Evolutionary conservation across 352 stramenopile genomes (phyloP), one percentile per base, ranked within the genome.

Genomic region (Phytophthora pisi): DNA sequence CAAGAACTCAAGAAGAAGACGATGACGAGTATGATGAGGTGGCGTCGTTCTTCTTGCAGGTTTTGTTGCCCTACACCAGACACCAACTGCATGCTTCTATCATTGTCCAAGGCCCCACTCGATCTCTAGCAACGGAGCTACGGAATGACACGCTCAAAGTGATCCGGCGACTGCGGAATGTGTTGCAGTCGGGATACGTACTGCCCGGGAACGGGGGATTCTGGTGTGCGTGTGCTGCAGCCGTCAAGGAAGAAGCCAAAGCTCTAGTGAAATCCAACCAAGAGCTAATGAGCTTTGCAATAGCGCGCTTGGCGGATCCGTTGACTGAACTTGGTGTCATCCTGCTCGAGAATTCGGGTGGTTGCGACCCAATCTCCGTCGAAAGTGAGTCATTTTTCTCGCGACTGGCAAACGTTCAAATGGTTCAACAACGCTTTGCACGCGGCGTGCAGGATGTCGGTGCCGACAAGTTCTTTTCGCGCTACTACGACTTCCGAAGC

Each of bases 181-280:
- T 40, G 1, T 20, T 76, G 24, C 58, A 36, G 7, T 76, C 68
- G 1, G 40, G 55, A 7, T 66, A 72, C 28, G 26, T 76, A 8
- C 15, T 76, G 3, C 64, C 68, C 50, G 64, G 64, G 11, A 76
- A 72, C 28, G 68, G 68, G 36, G 51, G 64, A 0, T 66, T 72
- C 18, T 76, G 68, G 68, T 76, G 68, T 20, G 68, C 63, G 11
- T 72, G 68, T 53, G 64, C 58, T 56, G 64, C 57, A 56, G 53
- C 58, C 13, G 28, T 76, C 4, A 28, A 46, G 7, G 13, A 57
- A 15, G 49, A 69, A 49, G 58, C 51, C 2, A n/a, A 59, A 34
- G n/a, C 5, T 10, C 47, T 64, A 10, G 20, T 34, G 10, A 51
- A 16, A 10, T 47, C 28, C 2, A 50, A 49, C 8, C 31, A 42